These are phyloP conservation scores for Kokia cookei DNA, from an alignment of 441 rosid genomes.

Conservation along the genomic window DNA sequence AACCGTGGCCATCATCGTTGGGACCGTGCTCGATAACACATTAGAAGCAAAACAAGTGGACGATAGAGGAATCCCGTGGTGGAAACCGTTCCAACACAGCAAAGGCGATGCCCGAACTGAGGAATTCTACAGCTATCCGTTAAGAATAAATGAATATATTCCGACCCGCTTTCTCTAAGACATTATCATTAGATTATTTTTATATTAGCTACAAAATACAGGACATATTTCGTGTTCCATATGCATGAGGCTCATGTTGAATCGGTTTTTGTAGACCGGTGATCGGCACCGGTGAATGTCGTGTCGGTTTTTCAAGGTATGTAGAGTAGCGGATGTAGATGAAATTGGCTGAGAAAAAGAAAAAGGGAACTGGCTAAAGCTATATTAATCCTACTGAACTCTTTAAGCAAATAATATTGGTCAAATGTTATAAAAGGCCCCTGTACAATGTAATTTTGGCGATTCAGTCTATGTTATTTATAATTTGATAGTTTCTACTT, in stretches of 20 bases:
- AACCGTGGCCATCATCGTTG: constrained; percentile 63
- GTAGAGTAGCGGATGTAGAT: not conserved
- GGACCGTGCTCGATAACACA: constrained; percentile 71
- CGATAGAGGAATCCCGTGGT: constrained; percentile 86
- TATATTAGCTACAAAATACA: constrained; percentile 9
- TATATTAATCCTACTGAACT: not conserved
- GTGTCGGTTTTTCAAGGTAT: not conserved
- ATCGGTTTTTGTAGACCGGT: not conserved
- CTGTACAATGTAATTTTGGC: too few relatives aligned
- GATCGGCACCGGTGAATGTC: not conserved
- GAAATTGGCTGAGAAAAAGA: not conserved
- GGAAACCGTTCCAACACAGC: constrained; percentile 76
- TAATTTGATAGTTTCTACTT: too few relatives aligned
- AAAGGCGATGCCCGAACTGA: constrained; percentile 60
- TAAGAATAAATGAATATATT: constrained; percentile 42
- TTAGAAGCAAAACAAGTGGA: constrained; percentile 36
- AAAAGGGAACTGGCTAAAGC: not conserved
- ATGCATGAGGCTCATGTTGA: constrained; percentile 8
- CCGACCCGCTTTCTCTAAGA: constrained; percentile 65
- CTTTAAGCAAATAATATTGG: too few relatives aligned
- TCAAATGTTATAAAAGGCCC: too few relatives aligned
- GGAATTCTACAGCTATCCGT: constrained; percentile 72
- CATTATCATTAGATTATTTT: not conserved
- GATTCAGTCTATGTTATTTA: too few relatives aligned
- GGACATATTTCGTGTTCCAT: constrained; percentile 19